Conservation (phyloP, 2,329 filamentous ascomycete species). For the Colletotrichum orbiculare region DNA sequence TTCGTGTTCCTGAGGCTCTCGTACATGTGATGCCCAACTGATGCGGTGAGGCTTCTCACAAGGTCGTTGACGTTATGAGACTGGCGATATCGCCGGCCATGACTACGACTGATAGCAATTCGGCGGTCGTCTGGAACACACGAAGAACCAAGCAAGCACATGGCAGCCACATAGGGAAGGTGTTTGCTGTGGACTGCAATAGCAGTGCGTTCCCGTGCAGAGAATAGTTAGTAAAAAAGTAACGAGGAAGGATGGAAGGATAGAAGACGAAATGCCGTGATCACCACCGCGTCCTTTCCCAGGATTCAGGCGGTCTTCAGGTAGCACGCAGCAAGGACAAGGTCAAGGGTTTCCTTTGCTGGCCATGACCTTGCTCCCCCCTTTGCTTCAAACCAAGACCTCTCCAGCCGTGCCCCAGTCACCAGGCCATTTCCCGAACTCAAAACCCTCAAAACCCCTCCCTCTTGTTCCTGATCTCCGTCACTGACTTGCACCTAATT, state of each 20-base stretch:
- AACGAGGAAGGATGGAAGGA: background rate
- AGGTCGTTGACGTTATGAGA: constrained; percentile 7
- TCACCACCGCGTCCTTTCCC: constrained; percentile 6
- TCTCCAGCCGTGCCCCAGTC: constrained; percentile 22
- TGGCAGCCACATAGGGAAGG: no score
- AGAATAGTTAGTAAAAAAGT: background rate
- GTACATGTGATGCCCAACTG: background rate
- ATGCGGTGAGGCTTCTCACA: constrained; percentile 7
- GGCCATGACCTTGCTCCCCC: constrained; percentile 1
- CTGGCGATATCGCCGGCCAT: no score
- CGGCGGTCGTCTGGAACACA: no score
- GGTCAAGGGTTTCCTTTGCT: constrained; percentile 8
- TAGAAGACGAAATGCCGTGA: background rate
- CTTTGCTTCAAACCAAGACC: background rate
- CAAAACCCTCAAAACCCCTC: constrained; percentile 9
- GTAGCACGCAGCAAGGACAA: constrained; percentile 3
- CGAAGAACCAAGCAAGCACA: no score
- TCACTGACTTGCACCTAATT: constrained; percentile 27
- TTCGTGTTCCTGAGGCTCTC: no score
- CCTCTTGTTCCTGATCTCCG: constrained; percentile 21
- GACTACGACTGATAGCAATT: no score
- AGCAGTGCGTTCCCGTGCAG: constrained; percentile 1
- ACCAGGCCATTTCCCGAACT: constrained; percentile 16
- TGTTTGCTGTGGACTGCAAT: constrained; percentile 1
- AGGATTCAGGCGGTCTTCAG: constrained; percentile 19